Evolutionary conservation across 352 stramenopile species (phyloP).

Genomic region (Pythium folliculosum): DNA sequence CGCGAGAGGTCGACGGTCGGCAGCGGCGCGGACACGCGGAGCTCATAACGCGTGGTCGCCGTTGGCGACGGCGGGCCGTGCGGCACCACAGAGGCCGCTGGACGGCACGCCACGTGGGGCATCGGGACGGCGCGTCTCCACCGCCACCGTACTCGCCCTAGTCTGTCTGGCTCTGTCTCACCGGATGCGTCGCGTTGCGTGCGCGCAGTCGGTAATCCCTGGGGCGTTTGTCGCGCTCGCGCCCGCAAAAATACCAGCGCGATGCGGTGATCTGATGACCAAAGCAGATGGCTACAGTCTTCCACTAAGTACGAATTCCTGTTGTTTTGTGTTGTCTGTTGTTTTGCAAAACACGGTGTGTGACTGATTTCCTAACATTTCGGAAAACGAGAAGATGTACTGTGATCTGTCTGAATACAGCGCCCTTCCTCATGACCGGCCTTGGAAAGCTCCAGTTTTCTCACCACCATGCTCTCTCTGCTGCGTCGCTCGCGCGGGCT

Average conservation of each 20-base stretch:
- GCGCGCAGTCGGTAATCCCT: too few species aligned
- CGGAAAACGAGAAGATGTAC: background rate
- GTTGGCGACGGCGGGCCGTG: background rate
- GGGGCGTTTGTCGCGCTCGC: too few species aligned
- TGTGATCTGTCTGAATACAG: background rate
- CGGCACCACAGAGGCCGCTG: background rate
- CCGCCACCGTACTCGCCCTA: too few species aligned
- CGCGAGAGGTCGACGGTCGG: constrained; percentile 8
- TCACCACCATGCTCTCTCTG: background rate
- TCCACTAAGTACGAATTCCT: too few species aligned
- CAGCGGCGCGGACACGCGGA: background rate
- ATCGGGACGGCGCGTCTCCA: background rate
- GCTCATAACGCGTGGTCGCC: background rate
- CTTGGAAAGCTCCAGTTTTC: too few species aligned
- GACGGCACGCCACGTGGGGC: background rate
- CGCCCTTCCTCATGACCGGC: background rate
- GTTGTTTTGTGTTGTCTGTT: too few species aligned
- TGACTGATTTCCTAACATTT: background rate
- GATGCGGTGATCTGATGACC: too few species aligned
- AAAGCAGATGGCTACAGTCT: too few species aligned
- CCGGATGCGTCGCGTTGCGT: too few species aligned
- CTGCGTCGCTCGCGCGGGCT: background rate
- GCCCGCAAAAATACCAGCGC: too few species aligned
- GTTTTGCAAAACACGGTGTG: background rate
- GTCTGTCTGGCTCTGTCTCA: background rate